A percentile compares a stretch with the other conserved stretches of the same genome.
Conservation (phyloP, 352 stramenopile species). For the Thalassiosira hispida region DNA sequence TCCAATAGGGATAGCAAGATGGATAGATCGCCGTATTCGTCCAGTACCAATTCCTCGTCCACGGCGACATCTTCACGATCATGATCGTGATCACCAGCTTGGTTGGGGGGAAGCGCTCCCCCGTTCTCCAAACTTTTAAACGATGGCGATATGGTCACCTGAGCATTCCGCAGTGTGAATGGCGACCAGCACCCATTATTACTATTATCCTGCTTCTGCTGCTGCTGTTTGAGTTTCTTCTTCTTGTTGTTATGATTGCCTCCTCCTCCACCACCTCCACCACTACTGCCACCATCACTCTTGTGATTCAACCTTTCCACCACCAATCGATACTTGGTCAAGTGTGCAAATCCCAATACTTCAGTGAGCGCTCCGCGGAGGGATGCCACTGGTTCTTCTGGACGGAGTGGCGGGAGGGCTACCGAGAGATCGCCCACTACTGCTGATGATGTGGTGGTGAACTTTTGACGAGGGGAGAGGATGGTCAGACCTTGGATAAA, state of each 20-base stretch:
- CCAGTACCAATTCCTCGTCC: constrained; percentile 48
- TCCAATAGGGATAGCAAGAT: constrained; percentile 45
- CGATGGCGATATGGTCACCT: constrained; percentile 57
- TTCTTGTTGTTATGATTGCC: not conserved
- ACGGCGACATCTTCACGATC: constrained; percentile 3
- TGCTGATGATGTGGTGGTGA: not conserved
- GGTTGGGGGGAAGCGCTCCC: not conserved
- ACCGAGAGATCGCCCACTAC: constrained; percentile 27
- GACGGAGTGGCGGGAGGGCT: constrained; percentile 69
- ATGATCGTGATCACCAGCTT: not conserved
- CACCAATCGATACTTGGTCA: constrained; percentile 80
- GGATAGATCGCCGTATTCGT: constrained; percentile 79
- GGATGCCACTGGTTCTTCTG: constrained; percentile 73
- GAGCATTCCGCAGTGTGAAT: constrained; percentile 64
- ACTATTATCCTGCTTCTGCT: not conserved
- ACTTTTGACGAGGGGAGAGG: constrained; percentile 49
- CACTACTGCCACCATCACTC: not conserved
- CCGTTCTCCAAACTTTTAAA: constrained; percentile 53
- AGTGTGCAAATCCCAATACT: constrained; percentile 71
- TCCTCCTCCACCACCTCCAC: not conserved
- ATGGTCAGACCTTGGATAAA: constrained; percentile 34
- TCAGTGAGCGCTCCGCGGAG: constrained; percentile 70
- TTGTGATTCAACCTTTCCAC: constrained; percentile 35
- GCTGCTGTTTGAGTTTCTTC: not conserved
- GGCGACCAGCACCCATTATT: constrained; percentile 35